Percentiles rank a stretch among this genome's conserved stretches.
These are phyloP conservation scores for Allium sativum DNA, from an alignment of 106 monocot species.

Conservation along the genomic window DNA sequence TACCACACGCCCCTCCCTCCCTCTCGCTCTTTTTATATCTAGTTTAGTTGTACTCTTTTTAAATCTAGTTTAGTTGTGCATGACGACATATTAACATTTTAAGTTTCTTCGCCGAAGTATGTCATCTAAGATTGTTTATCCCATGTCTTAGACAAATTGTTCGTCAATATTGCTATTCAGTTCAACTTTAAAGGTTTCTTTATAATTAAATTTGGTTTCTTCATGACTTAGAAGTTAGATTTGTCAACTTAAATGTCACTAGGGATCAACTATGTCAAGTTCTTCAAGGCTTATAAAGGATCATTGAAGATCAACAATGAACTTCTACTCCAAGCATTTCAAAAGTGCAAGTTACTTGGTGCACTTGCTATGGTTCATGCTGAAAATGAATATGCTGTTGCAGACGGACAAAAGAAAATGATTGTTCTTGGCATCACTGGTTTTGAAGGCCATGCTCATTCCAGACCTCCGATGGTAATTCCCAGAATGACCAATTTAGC, in stretches of 20 bases:
- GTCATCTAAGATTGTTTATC: too few relatives aligned
- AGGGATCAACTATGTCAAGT: slow-evolving; percentile 99
- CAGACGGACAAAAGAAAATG: slow-evolving; percentile 81
- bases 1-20: too few relatives aligned
- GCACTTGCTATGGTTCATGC: slow-evolving; percentile 98
- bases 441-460: slow-evolving; percentile 94
- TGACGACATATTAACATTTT: too few relatives aligned
- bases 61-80: too few relatives aligned
- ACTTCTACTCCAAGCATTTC: slow-evolving; percentile 65
- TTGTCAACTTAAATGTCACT: not conserved
- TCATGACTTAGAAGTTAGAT: not conserved
- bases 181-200: too few relatives aligned
- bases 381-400: slow-evolving; percentile 98
- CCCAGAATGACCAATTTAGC: not conserved
- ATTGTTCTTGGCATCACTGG: slow-evolving; percentile 92
- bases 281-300: slow-evolving; percentile 99
- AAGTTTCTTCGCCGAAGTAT: too few relatives aligned
- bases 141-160: too few relatives aligned
- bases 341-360: slow-evolving; percentile 90
- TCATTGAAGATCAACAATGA: slow-evolving; percentile 87
- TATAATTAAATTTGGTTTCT: too few relatives aligned
- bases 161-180: too few relatives aligned
- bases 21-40: too few relatives aligned
- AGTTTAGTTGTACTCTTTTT: too few relatives aligned
- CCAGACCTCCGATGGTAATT: slow-evolving; percentile 85